Base-by-base conservation (phyloP, 495 filamentous ascomycete genomes). In the Acidiella bohemica region DNA sequence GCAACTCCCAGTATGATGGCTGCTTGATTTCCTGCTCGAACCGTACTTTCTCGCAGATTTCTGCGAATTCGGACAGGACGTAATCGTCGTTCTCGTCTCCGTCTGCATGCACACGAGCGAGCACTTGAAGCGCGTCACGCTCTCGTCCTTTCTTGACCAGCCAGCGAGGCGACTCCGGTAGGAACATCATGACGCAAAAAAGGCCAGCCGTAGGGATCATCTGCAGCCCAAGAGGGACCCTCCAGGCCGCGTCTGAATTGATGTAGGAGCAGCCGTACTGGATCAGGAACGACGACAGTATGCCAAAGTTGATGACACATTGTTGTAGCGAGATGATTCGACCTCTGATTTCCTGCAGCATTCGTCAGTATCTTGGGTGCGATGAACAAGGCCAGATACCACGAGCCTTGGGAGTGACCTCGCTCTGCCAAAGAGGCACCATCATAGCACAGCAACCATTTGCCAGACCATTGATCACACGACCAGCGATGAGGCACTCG, bases 401-500 rank as follows among this genome's bases (percentile, higher is more conserved):
- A n/a, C n/a, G n/a, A n/a, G n/a, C n/a, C n/a, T n/a, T n/a, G n/a
- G n/a, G n/a, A n/a, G 54, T 36, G 28, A 54, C 54, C 35, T 59
- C 56, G 8, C 51, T 53, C 21, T 55, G 57, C 33, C 57, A 59
- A 18, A 59, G 46, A 2, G 56, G 56, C 2, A 44, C 36, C 4
- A 32, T 32, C 55, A 60, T 53, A 13, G 57, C 55, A 14, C 58
- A 39, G 0, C 51, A 59, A 8, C 59, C 59, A 4, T 59, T 49
- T 3, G 53, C 58, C 16, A 63, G 53, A 0, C 59, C 57, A 9
- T 53, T 54, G 32, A 60, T 61, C 10, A 49, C 44, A 11, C 58
- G 27, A 1, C 52, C 58, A 11, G 31, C 31, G 16, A 34, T n/a
- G n/a, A n/a, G n/a, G n/a, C n/a, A n/a, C n/a, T n/a, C n/a, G n/a